These are phyloP conservation scores for Trichoderma atrobrunneum DNA, from an alignment of 2,329 filamentous ascomycete genomes.

Conservation along the genomic window DNA sequence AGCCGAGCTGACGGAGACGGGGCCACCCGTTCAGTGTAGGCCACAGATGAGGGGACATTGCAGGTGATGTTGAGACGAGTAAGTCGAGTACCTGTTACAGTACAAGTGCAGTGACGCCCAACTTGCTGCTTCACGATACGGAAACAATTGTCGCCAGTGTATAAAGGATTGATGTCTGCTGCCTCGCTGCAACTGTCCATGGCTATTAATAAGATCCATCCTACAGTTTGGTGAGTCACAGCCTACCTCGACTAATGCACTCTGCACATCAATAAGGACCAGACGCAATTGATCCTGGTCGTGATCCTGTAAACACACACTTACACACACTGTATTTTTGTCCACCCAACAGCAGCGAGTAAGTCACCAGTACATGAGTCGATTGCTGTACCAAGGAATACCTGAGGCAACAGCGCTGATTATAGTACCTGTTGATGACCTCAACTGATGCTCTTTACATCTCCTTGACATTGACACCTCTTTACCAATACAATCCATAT, in stretches of 20 bases:
- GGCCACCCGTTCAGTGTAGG: not conserved
- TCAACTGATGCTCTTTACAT: not conserved
- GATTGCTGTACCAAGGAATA: not conserved
- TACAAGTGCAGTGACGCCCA: not conserved
- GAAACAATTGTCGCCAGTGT: not conserved
- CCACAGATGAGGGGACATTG: not conserved
- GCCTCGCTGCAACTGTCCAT: not conserved
- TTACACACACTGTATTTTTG: not conserved
- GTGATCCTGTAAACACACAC: not conserved
- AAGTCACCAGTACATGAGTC: not conserved
- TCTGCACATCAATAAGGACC: not conserved
- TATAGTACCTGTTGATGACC: not conserved
- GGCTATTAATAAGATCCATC: not conserved
- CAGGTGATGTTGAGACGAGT: not conserved
- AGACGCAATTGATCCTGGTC: not conserved
- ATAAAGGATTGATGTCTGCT: not conserved
- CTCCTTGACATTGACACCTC: not conserved
- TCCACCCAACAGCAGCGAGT: not conserved
- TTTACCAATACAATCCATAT: not conserved
- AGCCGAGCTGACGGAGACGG: not conserved
- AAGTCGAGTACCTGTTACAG: not conserved
- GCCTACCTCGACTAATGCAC: not conserved
- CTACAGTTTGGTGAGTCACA: not conserved
- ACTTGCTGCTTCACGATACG: not conserved
- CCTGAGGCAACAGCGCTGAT: not conserved